Conservation (phyloP, 257 asterid species). For the Primulina eburnea region DNA sequence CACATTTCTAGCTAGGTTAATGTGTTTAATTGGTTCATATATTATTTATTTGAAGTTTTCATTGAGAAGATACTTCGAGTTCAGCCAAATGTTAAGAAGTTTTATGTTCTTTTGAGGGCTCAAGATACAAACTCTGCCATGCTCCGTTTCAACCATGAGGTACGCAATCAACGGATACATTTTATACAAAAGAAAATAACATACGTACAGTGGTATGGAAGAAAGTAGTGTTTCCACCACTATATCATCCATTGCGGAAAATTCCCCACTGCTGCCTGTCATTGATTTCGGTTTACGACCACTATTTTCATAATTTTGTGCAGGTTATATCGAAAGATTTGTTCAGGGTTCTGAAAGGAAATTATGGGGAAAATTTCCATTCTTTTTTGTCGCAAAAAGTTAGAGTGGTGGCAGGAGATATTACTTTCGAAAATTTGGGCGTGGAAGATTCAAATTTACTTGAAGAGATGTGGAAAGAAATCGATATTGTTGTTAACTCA, state of each 20-base stretch:
- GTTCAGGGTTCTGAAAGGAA: conserved; percentile 66
- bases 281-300: no score
- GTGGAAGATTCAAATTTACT: conserved; percentile 46
- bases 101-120: conserved; percentile 85
- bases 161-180: conserved; percentile 2
- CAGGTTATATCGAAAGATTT: conserved; percentile 65
- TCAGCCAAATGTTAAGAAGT: conserved; percentile 80
- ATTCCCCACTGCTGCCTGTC: no score
- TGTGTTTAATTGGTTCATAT: background rate
- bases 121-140: conserved; percentile 56
- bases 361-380: conserved; percentile 40
- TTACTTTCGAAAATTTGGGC: conserved; percentile 68
- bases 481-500: conserved; percentile 75
- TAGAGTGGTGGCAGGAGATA: conserved; percentile 70
- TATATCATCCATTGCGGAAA: no score
- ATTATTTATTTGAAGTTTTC: conserved; percentile 49
- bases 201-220: no score
- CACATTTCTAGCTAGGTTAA: background rate
- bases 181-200: no score
- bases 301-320: background rate
- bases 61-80: conserved; percentile 76
- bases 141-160: conserved; percentile 73
- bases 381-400: conserved; percentile 44
- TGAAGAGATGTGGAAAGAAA: conserved; percentile 64
- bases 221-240: no score